These are phyloP conservation scores for Penicillium simplicissimum DNA, from an alignment of 495 filamentous ascomycete genomes.

Conservation along the genomic window DNA sequence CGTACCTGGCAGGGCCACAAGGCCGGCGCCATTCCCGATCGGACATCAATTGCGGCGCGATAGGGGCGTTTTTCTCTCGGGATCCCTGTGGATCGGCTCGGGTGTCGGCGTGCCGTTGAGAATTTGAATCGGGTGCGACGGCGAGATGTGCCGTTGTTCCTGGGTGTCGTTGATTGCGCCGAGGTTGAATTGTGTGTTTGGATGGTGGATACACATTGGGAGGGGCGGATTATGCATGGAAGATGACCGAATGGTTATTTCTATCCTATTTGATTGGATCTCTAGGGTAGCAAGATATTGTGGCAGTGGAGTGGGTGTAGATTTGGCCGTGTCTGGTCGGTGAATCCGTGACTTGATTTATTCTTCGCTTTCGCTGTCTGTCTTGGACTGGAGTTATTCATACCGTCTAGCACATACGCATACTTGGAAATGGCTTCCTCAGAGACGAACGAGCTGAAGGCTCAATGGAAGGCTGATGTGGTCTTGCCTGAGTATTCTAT, in stretches of 20 bases:
- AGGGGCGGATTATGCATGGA: conserved; percentile 7
- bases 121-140: neutral
- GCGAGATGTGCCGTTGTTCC: neutral
- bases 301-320: neutral
- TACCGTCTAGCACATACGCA: neutral
- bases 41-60: neutral
- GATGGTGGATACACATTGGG: neutral
- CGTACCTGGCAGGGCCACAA: neutral
- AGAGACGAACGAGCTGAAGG: conserved; percentile 21
- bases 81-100: conserved; percentile 10
- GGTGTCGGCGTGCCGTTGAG: conserved; percentile 14
- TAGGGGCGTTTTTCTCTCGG: conserved; percentile 9
- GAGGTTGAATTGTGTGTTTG: conserved; percentile 1
- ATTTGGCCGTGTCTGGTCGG: neutral
- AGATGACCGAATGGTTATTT: conserved; percentile 1
- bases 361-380: neutral
- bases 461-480: conserved; percentile 17
- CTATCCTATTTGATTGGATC: neutral
- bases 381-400: neutral
- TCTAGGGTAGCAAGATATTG: neutral
- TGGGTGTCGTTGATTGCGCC: conserved; percentile 2
- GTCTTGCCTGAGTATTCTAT: conserved; percentile 34
- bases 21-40: neutral
- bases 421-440: conserved; percentile 11
- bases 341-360: conserved; percentile 4